phyloP scores from a whole-genome alignment of 2,329 filamentous ascomycete species.

The Orbilia quercus region DNA sequence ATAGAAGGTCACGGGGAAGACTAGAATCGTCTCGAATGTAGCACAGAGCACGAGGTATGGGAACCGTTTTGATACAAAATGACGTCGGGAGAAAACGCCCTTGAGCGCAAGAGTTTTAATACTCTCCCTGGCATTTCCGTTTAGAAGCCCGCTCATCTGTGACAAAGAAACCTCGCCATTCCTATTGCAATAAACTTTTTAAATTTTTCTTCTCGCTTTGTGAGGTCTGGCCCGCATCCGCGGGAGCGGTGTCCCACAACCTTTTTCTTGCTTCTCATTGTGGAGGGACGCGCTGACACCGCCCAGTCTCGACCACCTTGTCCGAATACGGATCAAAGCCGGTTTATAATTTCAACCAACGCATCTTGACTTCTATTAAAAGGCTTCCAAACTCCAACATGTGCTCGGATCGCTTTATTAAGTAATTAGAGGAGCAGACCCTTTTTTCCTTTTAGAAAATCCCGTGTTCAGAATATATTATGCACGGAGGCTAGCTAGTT shows the following conservation, averaged over 20 bases:
- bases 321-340: constrained; percentile 4
- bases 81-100: constrained; percentile 3
- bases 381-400: constrained; percentile 9
- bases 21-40: constrained; percentile 17
- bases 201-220: not conserved
- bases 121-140: constrained; percentile 22
- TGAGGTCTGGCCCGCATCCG: not conserved
- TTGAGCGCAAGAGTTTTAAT: not conserved
- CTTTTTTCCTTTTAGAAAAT: constrained; percentile 22
- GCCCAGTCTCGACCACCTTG: constrained; percentile 13
- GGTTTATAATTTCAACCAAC: constrained; percentile 21
- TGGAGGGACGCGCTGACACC: not conserved
- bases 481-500: constrained; percentile 15
- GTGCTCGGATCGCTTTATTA: constrained; percentile 24
- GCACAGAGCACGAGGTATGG: not conserved
- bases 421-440: not conserved
- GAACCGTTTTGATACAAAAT: constrained; percentile 21
- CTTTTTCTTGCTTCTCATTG: not conserved
- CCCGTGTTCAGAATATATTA: constrained; percentile 23
- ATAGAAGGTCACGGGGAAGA: constrained; percentile 44
- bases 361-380: constrained; percentile 10
- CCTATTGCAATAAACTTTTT: constrained; percentile 15
- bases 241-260: not conserved
- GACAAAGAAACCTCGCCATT: not conserved
- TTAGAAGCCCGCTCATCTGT: constrained; percentile 19